A percentile compares a stretch with the other conserved stretches of the same genome.
phyloP scores from a whole-genome alignment of 768 basidiomycete species.

The Mycena crocata region DNA sequence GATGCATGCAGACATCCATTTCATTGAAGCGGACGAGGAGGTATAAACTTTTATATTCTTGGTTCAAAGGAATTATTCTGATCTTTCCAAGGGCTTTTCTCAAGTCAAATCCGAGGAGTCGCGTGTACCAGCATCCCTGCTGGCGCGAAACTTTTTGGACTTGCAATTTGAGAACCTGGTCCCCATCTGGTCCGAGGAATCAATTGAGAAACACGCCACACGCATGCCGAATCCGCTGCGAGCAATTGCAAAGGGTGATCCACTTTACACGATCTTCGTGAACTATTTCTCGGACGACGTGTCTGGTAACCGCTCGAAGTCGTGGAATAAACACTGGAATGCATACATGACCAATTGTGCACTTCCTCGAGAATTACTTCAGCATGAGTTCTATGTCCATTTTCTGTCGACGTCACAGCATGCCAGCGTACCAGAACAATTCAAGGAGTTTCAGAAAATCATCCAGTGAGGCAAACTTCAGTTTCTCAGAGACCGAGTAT shows the following conservation, averaged over 20 bases:
- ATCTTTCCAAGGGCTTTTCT: no score
- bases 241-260: slow-evolving; percentile 43
- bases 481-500: not conserved
- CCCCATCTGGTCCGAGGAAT: not conserved
- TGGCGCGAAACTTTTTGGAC: not conserved
- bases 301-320: slow-evolving; percentile 56
- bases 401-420: slow-evolving; percentile 53
- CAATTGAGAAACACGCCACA: slow-evolving; percentile 12
- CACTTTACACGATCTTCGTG: slow-evolving; percentile 45
- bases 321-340: slow-evolving; percentile 59
- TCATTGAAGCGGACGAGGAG: not conserved
- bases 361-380: slow-evolving; percentile 46
- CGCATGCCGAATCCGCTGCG: slow-evolving; percentile 49
- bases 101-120: not conserved
- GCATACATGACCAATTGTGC: slow-evolving; percentile 50
- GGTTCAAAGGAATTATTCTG: not conserved
- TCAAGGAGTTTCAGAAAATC: slow-evolving; percentile 45
- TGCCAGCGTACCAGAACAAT: slow-evolving; percentile 51
- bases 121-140: not conserved
- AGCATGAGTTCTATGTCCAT: slow-evolving; percentile 50
- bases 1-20: slow-evolving; percentile 22
- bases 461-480: slow-evolving; percentile 17
- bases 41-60: no score
- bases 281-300: slow-evolving; percentile 54
- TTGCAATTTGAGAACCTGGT: slow-evolving; percentile 2